Base-by-base conservation (phyloP, 768 basidiomycete species). In the Asterophora parasitica region DNA sequence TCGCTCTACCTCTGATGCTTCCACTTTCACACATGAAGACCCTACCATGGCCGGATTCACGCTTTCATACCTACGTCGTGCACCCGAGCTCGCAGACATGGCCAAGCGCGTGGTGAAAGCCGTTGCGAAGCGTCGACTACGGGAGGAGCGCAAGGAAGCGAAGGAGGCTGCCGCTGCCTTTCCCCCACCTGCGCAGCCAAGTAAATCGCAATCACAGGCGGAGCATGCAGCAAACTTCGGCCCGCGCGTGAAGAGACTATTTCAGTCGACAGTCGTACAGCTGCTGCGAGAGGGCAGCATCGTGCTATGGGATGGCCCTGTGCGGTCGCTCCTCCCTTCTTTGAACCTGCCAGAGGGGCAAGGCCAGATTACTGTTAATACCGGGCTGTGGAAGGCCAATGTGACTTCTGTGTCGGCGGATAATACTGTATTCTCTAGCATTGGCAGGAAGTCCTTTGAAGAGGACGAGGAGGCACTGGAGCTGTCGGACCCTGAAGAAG, bases 271-370 rank as follows among this genome's bases (percentile, higher is more conserved):
- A 0, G 69, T 90, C 44, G 68, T 78, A 15, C 76, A 82, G 59
- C 65, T 90, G 16, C 70, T 81, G 41, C 72, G 79, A 46, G 87
- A 89, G 49, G 89, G 88, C n/a, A 79, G 76, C 46, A 79, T 90
- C 48, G 71, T 88, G 0, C 62, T 86, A 3, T 88, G 85, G 81
- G 82, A 86, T 48, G 85, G 85, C 0, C 79, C 82, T 3, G 67
- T 70, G 11, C 70, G 72, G 8, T 59, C 70, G 1, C 61, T 64
- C 44, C 65, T 31, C 30, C 30, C 30, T 9, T 31, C 30, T 12
- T 31, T 31, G 9, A 3, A 12, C 30, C 23, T 23, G 23, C 6
- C 23, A 23, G 23, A 23, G 23, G 23, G 30, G 12, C 9, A 31
- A 9, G 30, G 2, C 9, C 30, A 10, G 30, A 31, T 31, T 10